Conservation (phyloP, 2,329 filamentous ascomycete genomes). For the Sclerotinia sclerotiorum region DNA sequence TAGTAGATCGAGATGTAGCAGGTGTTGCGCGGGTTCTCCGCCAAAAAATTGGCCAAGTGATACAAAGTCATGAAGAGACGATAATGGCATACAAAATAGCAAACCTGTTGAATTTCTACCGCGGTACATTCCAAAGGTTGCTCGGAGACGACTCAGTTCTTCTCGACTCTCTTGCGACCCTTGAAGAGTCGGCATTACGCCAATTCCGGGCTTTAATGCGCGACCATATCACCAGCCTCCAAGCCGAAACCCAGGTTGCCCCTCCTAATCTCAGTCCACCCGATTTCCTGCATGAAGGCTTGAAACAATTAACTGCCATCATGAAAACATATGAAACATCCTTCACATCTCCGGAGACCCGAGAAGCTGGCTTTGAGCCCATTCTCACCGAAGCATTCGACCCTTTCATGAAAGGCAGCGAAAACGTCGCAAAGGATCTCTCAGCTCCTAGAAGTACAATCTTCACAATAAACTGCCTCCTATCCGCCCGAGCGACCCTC, state of each 20-base stretch:
- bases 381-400: conserved; percentile 79
- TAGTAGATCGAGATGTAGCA: conserved; percentile 82
- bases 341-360: conserved; percentile 57
- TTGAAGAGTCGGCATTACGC: conserved; percentile 75
- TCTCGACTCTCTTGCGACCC: conserved; percentile 63
- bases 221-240: conserved; percentile 74
- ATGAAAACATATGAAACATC: conserved; percentile 88
- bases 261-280: conserved; percentile 75
- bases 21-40: conserved; percentile 82
- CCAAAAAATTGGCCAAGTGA: conserved; percentile 85
- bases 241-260: conserved; percentile 67
- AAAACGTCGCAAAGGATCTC: conserved; percentile 64
- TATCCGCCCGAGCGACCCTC: conserved; percentile 57
- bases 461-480: conserved; percentile 71
- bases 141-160: conserved; percentile 69
- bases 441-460: conserved; percentile 61
- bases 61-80: conserved; percentile 88
- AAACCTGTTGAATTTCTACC: conserved; percentile 88
- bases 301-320: conserved; percentile 74
- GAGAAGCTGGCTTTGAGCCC: conserved; percentile 69
- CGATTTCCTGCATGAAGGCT: conserved; percentile 74
- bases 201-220: conserved; percentile 81
- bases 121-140: conserved; percentile 77
- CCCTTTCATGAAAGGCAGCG: conserved; percentile 77
- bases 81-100: conserved; percentile 86